Percentiles rank a stretch among this genome's conserved stretches.
Evolutionary conservation across 164 flowering plant genomes (phyloP).

Genomic region (Vitis rupestris): DNA sequence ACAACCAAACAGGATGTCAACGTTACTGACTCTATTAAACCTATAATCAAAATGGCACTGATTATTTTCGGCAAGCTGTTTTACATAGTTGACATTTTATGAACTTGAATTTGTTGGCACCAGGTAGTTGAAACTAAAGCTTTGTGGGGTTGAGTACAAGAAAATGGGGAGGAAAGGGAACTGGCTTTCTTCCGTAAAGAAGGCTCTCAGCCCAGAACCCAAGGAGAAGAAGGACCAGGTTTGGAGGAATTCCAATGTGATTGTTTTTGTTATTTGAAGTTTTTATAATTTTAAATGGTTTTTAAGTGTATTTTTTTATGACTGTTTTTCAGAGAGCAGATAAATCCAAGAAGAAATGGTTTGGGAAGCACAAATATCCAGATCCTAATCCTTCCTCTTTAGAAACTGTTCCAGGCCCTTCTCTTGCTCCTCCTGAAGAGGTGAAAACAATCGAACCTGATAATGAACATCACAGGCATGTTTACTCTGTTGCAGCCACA

Average conservation of each 20-base stretch:
- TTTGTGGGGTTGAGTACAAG: conserved; percentile 21
- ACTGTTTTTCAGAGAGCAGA: conserved; percentile 28
- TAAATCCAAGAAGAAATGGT: conserved; percentile 41
- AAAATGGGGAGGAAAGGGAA: conserved; percentile 55
- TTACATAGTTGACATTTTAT: too few relatives aligned
- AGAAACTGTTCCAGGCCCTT: conserved; percentile 14
- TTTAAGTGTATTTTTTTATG: background rate
- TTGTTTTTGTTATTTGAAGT: background rate
- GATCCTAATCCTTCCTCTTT: conserved; percentile 22
- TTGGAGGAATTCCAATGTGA: background rate
- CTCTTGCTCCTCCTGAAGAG: conserved; percentile 31
- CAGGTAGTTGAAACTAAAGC: background rate
- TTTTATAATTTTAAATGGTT: background rate
- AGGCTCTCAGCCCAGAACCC: conserved; percentile 41
- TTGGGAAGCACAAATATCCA: conserved; percentile 29
- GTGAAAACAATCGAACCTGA: conserved; percentile 32
- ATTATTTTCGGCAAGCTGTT: too few relatives aligned
- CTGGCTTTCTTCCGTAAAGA: conserved; percentile 50
- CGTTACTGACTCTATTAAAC: background rate
- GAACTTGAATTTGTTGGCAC: background rate
- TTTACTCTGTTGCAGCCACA: conserved; percentile 29
- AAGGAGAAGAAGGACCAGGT: conserved; percentile 54
- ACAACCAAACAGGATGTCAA: background rate
- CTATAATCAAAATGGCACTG: too few relatives aligned
- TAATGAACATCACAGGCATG: conserved; percentile 37